phyloP scores from a whole-genome alignment of 164 flowering plant species.

The Brasenia schreberi region DNA sequence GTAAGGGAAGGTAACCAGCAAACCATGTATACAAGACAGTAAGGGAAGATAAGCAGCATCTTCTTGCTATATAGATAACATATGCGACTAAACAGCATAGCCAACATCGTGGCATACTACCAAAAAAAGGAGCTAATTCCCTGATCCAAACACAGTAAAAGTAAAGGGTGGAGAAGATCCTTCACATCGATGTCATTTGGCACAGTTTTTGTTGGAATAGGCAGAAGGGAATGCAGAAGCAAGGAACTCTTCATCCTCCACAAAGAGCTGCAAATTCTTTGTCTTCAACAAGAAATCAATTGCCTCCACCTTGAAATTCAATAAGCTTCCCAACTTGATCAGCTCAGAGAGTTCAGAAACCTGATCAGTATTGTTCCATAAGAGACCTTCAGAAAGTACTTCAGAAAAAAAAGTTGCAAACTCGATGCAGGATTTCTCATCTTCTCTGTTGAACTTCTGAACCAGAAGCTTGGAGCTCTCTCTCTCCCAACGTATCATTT shows the following conservation, averaged over 20 bases:
- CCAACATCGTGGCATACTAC: no score
- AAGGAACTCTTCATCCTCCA: conserved; percentile 39
- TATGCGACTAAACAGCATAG: no score
- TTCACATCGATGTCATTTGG: no score
- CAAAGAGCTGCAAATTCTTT: conserved; percentile 41
- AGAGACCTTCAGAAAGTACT: conserved; percentile 46
- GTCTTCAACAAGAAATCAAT: conserved; percentile 34
- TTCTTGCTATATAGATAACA: no score
- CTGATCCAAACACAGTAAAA: no score
- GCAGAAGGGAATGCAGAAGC: conserved; percentile 10
- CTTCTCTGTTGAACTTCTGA: conserved; percentile 26
- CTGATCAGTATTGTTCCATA: conserved; percentile 40
- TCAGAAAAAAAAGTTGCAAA: conserved; percentile 39
- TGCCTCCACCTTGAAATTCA: conserved; percentile 46
- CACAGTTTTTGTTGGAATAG: not conserved
- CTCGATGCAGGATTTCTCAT: conserved; percentile 19
- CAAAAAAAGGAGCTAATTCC: no score
- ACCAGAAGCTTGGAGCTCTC: conserved; percentile 23
- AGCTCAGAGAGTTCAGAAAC: conserved; percentile 35
- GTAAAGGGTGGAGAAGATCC: no score
- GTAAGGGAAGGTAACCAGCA: no score
- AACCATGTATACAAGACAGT: no score
- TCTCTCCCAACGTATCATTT: conserved; percentile 47
- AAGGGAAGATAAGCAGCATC: no score
- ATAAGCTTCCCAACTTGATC: conserved; percentile 35